Conservation (phyloP, 2,329 filamentous ascomycete species). For the Fusarium chaquense region DNA sequence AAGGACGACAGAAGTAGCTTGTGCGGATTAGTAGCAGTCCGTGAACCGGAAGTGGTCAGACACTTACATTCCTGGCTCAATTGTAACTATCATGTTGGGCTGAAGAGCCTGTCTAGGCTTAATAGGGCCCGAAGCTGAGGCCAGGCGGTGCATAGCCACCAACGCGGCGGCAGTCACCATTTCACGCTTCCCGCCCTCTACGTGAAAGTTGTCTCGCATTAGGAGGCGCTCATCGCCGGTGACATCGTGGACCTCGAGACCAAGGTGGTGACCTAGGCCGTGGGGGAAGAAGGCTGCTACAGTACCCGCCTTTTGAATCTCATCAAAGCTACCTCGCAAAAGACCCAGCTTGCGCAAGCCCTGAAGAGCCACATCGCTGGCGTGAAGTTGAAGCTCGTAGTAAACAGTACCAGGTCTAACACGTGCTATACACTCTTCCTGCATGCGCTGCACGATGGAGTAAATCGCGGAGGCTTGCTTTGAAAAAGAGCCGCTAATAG, state of each 20-base stretch:
- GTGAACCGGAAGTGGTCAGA: neutral
- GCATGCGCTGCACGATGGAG: constrained; percentile 83
- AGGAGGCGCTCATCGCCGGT: constrained; percentile 56
- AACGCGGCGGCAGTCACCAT: constrained; percentile 55
- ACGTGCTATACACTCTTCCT: constrained; percentile 76
- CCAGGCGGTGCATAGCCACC: constrained; percentile 45
- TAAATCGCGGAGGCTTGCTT: constrained; percentile 80
- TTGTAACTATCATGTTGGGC: constrained; percentile 78
- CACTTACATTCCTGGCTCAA: constrained; percentile 78
- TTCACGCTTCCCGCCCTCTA: constrained; percentile 57
- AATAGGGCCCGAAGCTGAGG: constrained; percentile 46
- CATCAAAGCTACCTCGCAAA: constrained; percentile 70
- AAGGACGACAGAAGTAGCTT: constrained; percentile 80
- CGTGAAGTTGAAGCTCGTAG: constrained; percentile 78
- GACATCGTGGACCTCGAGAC: constrained; percentile 74
- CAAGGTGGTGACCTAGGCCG: constrained; percentile 73
- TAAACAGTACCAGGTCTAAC: constrained; percentile 77
- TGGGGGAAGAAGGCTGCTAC: constrained; percentile 75
- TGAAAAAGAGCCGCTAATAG: constrained; percentile 76
- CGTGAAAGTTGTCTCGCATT: constrained; percentile 46
- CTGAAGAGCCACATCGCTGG: constrained; percentile 77
- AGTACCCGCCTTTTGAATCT: constrained; percentile 65
- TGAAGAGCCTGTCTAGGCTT: constrained; percentile 59
- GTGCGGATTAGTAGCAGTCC: constrained; percentile 1
- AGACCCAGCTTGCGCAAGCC: constrained; percentile 80